A percentile compares a stretch with the other conserved stretches of the same genome.
Evolutionary conservation across 2,329 filamentous ascomycete species (phyloP).

Genomic region (Teratosphaeria pseudoeucalypti): DNA sequence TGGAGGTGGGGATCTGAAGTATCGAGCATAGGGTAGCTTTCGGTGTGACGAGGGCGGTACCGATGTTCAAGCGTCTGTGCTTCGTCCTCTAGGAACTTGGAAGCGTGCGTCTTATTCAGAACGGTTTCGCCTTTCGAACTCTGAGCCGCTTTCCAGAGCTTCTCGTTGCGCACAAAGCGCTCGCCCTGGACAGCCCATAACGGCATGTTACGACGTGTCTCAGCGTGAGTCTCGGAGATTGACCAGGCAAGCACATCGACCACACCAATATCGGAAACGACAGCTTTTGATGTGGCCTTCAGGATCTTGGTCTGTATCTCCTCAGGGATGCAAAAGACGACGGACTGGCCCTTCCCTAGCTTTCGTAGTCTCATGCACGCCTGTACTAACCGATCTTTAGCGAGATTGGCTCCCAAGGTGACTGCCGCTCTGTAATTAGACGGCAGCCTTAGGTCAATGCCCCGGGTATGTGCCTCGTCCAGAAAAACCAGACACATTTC

Average conservation of each 20-base stretch:
- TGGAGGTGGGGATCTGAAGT: conserved; percentile 19
- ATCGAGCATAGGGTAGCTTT: neutral
- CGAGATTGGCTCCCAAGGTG: conserved; percentile 53
- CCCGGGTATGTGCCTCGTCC: conserved; percentile 60
- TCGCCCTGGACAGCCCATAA: conserved; percentile 53
- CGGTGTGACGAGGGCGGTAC: conserved; percentile 28
- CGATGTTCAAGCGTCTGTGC: conserved; percentile 41
- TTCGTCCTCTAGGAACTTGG: conserved; percentile 46
- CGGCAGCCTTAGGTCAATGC: conserved; percentile 57
- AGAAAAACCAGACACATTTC: conserved; percentile 56
- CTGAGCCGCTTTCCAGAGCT: conserved; percentile 24
- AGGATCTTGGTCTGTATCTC: conserved; percentile 51
- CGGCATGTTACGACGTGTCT: conserved; percentile 41
- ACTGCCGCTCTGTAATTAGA: conserved; percentile 51
- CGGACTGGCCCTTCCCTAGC: conserved; percentile 55
- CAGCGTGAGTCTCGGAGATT: conserved; percentile 46
- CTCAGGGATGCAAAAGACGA: conserved; percentile 49
- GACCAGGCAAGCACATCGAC: conserved; percentile 50
- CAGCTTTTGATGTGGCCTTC: conserved; percentile 7
- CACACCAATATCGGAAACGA: conserved; percentile 31
- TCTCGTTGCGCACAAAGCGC: conserved; percentile 36
- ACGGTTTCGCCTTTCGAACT: conserved; percentile 2
- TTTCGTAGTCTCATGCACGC: conserved; percentile 53
- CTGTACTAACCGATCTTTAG: conserved; percentile 61
- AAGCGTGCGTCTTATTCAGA: conserved; percentile 21